Base-by-base conservation (phyloP, 2,329 filamentous ascomycete genomes). In the Bipolaris cookei region DNA sequence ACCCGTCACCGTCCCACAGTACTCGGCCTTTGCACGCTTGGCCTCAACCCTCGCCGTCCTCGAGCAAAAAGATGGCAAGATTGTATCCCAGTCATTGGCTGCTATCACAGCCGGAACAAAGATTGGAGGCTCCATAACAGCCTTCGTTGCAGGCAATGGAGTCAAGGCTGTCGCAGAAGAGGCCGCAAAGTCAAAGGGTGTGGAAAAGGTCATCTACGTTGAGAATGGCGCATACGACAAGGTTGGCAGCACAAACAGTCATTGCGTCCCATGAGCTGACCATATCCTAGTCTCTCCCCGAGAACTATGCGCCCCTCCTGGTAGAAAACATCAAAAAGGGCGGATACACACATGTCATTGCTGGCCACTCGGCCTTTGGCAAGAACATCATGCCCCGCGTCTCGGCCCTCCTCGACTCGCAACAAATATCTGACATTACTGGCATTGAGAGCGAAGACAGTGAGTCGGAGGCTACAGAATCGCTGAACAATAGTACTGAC, bases 311-410 rank as follows among this genome's bases (percentile, higher is more conserved):
- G n/a, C 90, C 92, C 54, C 83, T 99, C 44, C 83, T 99, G 38
- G 90, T 92, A 49, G 94, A 98, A 78, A 99, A 98, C 78, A 94
- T 98, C 79, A 96, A 96, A 81, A 95, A 95, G 76, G 93, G 91
- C 59, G 91, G 89, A 58, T 98, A 92, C 78, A 96, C 93, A 59
- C 95, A 99, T 75, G 86, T 99, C 63, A 84, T 99, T 70, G 90
- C 90, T 37, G 89, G 90, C 53, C 92, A 98, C 81, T 95, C 93
- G 21, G 92, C 95, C 1, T 99, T 99, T 79, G 95, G 95, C 72
- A 99, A 99, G 86, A 96, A 90, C 77, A 78, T 99, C 43, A 83
- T 99, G 79, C 95, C 95, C 37, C 88, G 95, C 61, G 90, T 97
- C 14, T 92, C 95, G 18, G 95, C 95, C 18, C 82, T 99, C 54